These are phyloP conservation scores for Candida tropicalis DNA, from an alignment of 1,139 yeast species.

Conservation along the genomic window DNA sequence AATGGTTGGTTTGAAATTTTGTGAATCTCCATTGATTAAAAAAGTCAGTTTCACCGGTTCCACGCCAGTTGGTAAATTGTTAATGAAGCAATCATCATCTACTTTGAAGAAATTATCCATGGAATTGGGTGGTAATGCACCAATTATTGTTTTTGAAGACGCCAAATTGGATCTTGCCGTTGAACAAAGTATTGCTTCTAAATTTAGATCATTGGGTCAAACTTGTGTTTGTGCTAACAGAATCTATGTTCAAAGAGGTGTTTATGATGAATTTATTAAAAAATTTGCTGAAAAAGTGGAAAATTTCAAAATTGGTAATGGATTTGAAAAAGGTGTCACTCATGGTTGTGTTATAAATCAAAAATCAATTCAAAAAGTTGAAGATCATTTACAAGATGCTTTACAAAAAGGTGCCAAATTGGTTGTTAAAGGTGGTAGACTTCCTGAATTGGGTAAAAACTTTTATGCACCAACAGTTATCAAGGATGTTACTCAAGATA, in stretches of 20 bases:
- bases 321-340: constrained; percentile 44
- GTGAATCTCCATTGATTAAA: constrained; percentile 41
- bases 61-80: constrained; percentile 55
- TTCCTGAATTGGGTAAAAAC: constrained; percentile 41
- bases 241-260: constrained; percentile 67
- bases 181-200: constrained; percentile 54
- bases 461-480: constrained; percentile 46
- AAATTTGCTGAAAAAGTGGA: constrained; percentile 37
- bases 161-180: constrained; percentile 52
- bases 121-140: constrained; percentile 59
- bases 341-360: constrained; percentile 49
- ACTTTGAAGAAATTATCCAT: constrained; percentile 52
- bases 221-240: constrained; percentile 91
- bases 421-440: constrained; percentile 47
- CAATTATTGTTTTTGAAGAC: constrained; percentile 50
- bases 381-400: constrained; percentile 45
- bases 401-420: constrained; percentile 42
- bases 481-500: constrained; percentile 40
- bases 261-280: constrained; percentile 60
- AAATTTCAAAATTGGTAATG: constrained; percentile 44
- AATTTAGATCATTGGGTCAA: constrained; percentile 78
- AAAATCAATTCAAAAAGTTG: constrained; percentile 41
- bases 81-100: constrained; percentile 49
- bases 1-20: constrained; percentile 31
- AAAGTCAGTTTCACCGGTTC: constrained; percentile 63